Percentiles rank a stretch among this genome's conserved stretches.
Conservation (phyloP, 495 filamentous ascomycete species). For the Usnea hakonensis region DNA sequence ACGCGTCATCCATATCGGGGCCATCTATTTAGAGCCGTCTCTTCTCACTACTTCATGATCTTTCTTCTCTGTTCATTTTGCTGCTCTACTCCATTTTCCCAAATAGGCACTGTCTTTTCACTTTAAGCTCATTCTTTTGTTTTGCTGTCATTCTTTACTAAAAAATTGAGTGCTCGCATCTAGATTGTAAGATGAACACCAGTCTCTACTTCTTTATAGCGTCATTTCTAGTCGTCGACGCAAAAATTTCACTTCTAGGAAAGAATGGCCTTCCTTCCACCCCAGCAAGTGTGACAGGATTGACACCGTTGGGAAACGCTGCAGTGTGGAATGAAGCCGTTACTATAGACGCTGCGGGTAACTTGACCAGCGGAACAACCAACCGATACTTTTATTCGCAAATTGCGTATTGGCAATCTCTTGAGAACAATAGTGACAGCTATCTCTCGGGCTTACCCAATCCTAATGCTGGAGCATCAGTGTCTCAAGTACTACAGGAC, state of each 20-base stretch:
- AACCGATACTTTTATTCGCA: neutral
- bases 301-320: neutral
- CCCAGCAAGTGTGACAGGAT: neutral
- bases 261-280: neutral
- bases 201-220: neutral
- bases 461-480: neutral
- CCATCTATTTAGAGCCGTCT: neutral
- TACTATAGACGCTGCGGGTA: neutral
- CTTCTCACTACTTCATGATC: neutral
- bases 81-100: neutral
- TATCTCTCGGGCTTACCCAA: neutral
- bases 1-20: neutral
- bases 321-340: conserved; percentile 1
- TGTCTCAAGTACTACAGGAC: neutral
- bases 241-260: neutral
- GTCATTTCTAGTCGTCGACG: neutral
- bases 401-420: neutral
- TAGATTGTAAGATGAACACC: neutral
- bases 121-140: no score
- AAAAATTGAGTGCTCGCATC: neutral
- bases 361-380: neutral
- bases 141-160: neutral
- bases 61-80: neutral
- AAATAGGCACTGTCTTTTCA: neutral
- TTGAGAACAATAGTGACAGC: conserved; percentile 3